These are phyloP conservation scores for Penicillium samsonianum DNA, from an alignment of 495 filamentous ascomycete genomes.

Conservation along the genomic window DNA sequence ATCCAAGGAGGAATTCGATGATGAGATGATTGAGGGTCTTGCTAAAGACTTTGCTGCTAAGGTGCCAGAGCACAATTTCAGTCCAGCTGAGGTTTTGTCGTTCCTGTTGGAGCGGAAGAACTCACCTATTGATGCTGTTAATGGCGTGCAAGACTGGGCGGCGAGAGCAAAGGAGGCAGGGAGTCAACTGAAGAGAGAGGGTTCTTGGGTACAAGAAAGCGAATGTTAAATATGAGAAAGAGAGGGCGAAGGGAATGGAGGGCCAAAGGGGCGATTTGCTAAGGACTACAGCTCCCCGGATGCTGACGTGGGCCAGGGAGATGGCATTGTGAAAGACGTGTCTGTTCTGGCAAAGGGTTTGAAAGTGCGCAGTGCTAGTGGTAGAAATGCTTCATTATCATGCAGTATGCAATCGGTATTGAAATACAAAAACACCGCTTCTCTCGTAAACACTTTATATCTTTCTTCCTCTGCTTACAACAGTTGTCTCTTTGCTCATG, in stretches of 20 bases:
- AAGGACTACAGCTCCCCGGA: too few species aligned
- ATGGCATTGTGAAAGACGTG: too few species aligned
- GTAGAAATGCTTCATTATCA: too few species aligned
- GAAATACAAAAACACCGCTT: neutral
- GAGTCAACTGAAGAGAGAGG: conserved; percentile 8
- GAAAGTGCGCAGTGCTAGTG: too few species aligned
- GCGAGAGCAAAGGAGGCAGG: conserved; percentile 12
- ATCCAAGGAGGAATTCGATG: conserved; percentile 9
- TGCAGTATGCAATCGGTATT: too few species aligned
- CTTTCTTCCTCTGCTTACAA: conserved; percentile 9
- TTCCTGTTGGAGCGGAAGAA: conserved; percentile 22
- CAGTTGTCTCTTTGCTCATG: conserved; percentile 17
- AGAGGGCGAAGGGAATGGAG: too few species aligned
- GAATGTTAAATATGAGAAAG: neutral
- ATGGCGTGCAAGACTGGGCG: conserved; percentile 15
- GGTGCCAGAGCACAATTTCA: conserved; percentile 23
- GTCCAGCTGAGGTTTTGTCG: conserved; percentile 20
- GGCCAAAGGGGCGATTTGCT: too few species aligned
- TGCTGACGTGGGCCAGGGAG: too few species aligned
- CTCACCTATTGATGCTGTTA: conserved; percentile 18
- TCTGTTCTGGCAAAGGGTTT: too few species aligned
- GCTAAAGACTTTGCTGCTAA: conserved; percentile 16
- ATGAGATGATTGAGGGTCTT: conserved; percentile 12
- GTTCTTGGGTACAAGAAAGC: neutral
- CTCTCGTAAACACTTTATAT: conserved; percentile 16